Evolutionary conservation across 83 land plant species (phyloP).

Genomic region (Picea engelmannii): DNA sequence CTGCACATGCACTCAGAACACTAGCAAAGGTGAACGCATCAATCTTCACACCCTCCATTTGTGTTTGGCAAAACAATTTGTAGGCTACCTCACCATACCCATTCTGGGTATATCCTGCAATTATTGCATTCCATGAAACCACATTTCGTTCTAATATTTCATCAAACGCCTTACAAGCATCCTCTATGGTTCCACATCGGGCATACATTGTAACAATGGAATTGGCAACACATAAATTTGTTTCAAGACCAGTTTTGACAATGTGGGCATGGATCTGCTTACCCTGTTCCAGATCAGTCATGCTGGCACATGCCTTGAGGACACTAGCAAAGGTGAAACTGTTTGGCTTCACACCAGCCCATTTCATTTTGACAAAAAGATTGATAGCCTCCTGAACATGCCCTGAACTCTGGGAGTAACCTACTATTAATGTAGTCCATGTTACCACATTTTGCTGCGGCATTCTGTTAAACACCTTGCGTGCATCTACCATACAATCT

Average conservation of each 20-base stretch:
- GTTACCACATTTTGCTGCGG: conserved; percentile 57
- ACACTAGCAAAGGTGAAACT: conserved; percentile 56
- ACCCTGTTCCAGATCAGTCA: conserved; percentile 30
- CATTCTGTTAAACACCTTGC: conserved; percentile 56
- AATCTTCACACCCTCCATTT: conserved; percentile 19
- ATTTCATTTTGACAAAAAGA: conserved; percentile 41
- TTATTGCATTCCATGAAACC: conserved; percentile 48
- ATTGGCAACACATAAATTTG: conserved; percentile 54
- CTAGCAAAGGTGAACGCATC: conserved; percentile 61
- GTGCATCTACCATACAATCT: conserved; percentile 31
- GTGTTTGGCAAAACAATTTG: conserved; percentile 38
- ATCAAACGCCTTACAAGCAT: conserved; percentile 63
- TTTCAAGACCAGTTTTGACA: conserved; percentile 41
- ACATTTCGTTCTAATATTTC: conserved; percentile 50
- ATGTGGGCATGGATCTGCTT: conserved; percentile 56
- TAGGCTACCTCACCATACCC: conserved; percentile 44
- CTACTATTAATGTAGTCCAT: conserved; percentile 65
- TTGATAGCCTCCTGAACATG: conserved; percentile 47
- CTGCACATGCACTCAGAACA: conserved; percentile 60
- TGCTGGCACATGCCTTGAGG: conserved; percentile 58
- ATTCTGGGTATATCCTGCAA: conserved; percentile 55
- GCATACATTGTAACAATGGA: conserved; percentile 65
- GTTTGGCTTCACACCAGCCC: conserved; percentile 43
- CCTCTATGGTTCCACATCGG: conserved; percentile 47
- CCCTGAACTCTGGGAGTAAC: conserved; percentile 52